Conservation (phyloP, 1,284 basidiomycete genomes). For the Tetrapyrgos nigripes region DNA sequence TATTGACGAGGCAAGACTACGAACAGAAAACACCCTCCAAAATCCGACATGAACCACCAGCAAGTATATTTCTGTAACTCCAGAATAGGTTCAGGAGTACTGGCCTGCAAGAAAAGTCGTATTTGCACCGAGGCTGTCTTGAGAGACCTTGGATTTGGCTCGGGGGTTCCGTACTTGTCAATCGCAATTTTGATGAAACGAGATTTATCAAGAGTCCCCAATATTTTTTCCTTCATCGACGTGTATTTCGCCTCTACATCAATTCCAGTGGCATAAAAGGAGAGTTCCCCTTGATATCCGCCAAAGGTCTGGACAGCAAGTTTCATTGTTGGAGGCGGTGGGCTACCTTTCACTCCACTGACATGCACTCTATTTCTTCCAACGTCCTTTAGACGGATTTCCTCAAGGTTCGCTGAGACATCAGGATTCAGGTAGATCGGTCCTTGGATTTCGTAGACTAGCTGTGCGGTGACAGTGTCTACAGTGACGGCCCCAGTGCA, state of each 20-base stretch:
- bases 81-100: constrained; percentile 5
- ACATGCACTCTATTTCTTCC: constrained; percentile 23
- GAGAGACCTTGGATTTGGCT: not conserved
- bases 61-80: constrained; percentile 4
- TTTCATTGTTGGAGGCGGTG: constrained; percentile 28
- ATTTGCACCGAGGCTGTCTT: constrained; percentile 14
- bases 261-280: constrained; percentile 24
- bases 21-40: constrained; percentile 10
- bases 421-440: constrained; percentile 30
- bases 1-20: not conserved
- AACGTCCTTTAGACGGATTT: constrained; percentile 16
- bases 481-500: constrained; percentile 24
- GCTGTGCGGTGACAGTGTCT: constrained; percentile 26
- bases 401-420: constrained; percentile 15
- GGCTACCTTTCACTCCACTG: constrained; percentile 17
- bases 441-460: constrained; percentile 30
- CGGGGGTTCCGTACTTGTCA: constrained; percentile 16
- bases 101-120: constrained; percentile 16
- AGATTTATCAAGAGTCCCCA: constrained; percentile 17
- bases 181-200: constrained; percentile 14
- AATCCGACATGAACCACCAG: constrained; percentile 8
- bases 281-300: constrained; percentile 26
- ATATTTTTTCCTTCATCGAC: constrained; percentile 16
- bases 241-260: constrained; percentile 25
- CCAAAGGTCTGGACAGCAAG: constrained; percentile 24